Evolutionary conservation across 2,329 filamentous ascomycete species (phyloP), one percentile per base, ranked within the genome.

Genomic region (Byssothecium circinans): DNA sequence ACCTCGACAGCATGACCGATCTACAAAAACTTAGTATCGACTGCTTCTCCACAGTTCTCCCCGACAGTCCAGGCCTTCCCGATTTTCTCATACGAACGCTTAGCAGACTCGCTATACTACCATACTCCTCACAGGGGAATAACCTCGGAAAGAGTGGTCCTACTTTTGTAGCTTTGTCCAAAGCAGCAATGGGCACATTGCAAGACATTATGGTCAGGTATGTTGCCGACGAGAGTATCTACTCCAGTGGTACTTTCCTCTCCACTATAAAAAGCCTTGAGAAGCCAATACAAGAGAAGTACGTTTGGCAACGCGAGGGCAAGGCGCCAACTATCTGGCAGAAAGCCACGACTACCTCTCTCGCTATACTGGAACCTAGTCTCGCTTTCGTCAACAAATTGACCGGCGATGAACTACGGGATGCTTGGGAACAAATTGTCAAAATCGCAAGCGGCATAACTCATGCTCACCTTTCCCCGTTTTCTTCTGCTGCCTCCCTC

Each of bases 161-260:
- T 6, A 95, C 90, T 0, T 97, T 91, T 64, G 84, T 99, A 45
- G 92, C 94, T 27, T 82, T 97, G 64, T 90, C 91, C 1, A 95
- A 94, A 68, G 82, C 83, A 17, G 84, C 87, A 49, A 94, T 96
- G 80, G 75, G 79, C 2, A 81, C 90, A 37, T 70, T 95, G 2
- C 78, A 87, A 53, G 74, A 72, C 0, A 72, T 89, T 2, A 75
- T 87, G 3, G 70, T 83, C 3, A 72, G 76, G 14, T 84, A 89
- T 53, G 79, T 83, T 0, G 68, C 74, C 0, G 83, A 88, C 19
- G 63, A 75, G n/a, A 83, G 87, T 29, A 82, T 95, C 0, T 91
- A 91, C 61, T 75, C 74, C 1, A 84, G 83, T 36, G 84, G 84
- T 1, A 84, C 89, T 1, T 77, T 95, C 19, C 71, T 81, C 1